Conservation (phyloP, 2,329 filamentous ascomycete genomes). For the Colletotrichum eleusines region DNA sequence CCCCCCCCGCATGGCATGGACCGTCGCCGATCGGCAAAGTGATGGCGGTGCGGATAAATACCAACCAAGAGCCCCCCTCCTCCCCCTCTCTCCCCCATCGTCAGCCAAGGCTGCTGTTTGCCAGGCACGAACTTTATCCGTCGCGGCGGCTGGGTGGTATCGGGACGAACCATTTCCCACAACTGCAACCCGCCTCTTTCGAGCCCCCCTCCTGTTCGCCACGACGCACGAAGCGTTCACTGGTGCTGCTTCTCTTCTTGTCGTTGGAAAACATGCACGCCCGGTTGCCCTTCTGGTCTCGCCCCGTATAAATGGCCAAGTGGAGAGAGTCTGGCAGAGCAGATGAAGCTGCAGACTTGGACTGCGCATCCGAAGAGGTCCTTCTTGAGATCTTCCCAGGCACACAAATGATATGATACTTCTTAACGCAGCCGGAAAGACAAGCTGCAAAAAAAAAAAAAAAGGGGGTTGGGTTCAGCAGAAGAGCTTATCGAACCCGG, state of each 20-base stretch:
- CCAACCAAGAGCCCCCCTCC: too few species aligned
- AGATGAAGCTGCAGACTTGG: too few species aligned
- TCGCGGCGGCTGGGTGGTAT: not conserved
- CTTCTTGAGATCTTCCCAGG: too few species aligned
- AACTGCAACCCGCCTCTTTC: not conserved
- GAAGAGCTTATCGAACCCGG: not conserved
- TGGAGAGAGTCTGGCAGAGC: not conserved
- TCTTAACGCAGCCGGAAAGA: too few species aligned
- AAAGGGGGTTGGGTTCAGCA: too few species aligned
- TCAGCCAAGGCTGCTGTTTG: slow-evolving; percentile 3
- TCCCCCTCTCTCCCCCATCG: not conserved
- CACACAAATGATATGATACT: too few species aligned
- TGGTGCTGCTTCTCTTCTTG: not conserved
- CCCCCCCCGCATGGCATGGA: too few species aligned
- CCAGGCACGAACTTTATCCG: not conserved
- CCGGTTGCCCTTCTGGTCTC: not conserved
- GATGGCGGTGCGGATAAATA: not conserved
- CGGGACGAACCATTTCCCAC: not conserved
- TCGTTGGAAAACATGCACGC: too few species aligned
- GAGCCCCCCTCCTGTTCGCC: not conserved
- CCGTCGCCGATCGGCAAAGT: not conserved
- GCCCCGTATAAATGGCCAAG: too few species aligned
- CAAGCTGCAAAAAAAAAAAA: not conserved
- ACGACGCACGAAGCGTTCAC: not conserved
- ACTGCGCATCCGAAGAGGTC: too few species aligned